A percentile compares a stretch with the other conserved stretches of the same genome.
These are phyloP conservation scores for Fusarium clavum DNA, from an alignment of 2,329 filamentous ascomycete species.

Conservation along the genomic window DNA sequence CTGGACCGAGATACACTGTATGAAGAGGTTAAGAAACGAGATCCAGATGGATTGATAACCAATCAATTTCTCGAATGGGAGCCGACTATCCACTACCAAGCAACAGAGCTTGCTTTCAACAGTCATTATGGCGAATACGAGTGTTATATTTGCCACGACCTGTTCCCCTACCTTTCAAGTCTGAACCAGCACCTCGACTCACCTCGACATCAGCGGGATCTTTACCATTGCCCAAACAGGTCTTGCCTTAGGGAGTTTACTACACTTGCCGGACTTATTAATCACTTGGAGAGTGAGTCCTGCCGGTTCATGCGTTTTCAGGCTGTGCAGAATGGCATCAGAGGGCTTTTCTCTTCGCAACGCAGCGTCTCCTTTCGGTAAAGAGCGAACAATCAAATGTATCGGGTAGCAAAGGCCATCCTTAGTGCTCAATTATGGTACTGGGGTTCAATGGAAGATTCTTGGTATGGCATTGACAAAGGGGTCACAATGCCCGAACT, in stretches of 20 bases:
- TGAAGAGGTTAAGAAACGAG: conserved; percentile 56
- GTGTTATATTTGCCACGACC: conserved; percentile 59
- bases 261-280: conserved; percentile 54
- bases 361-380: conserved; percentile 19
- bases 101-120: conserved; percentile 59
- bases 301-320: conserved; percentile 56
- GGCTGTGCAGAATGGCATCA: conserved; percentile 50
- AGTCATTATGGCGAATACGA: conserved; percentile 40
- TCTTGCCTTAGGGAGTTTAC: conserved; percentile 54
- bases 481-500: background rate
- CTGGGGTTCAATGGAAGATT: too few relatives aligned
- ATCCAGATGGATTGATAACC: conserved; percentile 62
- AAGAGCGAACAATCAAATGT: too few relatives aligned
- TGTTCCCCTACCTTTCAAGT: conserved; percentile 51
- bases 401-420: too few relatives aligned
- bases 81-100: conserved; percentile 50
- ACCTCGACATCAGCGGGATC: conserved; percentile 51
- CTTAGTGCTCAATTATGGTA: background rate
- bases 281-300: conserved; percentile 58
- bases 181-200: conserved; percentile 68
- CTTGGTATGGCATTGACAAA: background rate
- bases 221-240: conserved; percentile 57
- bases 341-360: conserved; percentile 26
- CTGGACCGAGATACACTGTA: conserved; percentile 64
- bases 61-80: conserved; percentile 63